Evolutionary conservation across 257 asterid species (phyloP).

Genomic region (Solanum lycopersicoides): DNA sequence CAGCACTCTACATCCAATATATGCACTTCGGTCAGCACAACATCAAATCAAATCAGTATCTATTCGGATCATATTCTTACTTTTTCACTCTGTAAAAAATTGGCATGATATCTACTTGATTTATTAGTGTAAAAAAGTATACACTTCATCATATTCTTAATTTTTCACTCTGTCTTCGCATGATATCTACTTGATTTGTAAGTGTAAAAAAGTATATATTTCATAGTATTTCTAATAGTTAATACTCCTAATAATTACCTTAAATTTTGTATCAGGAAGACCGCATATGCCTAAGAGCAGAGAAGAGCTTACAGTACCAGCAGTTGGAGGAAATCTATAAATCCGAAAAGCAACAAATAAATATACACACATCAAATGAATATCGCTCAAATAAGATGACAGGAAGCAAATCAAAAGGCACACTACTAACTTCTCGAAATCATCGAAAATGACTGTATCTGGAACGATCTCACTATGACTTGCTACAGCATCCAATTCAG

Average conservation of each 20-base stretch:
- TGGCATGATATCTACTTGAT: neutral
- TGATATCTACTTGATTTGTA: neutral
- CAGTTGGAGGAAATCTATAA: slow-evolving; percentile 91
- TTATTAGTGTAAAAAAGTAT: neutral
- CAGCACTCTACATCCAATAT: slow-evolving; percentile 49
- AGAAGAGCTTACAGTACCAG: slow-evolving; percentile 96
- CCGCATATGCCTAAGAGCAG: slow-evolving; percentile 80
- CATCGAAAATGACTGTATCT: slow-evolving; percentile 91
- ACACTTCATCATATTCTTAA: neutral
- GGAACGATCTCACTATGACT: slow-evolving; percentile 89
- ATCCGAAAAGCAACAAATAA: neutral
- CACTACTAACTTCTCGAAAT: slow-evolving; percentile 64
- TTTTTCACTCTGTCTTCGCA: neutral
- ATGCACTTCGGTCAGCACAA: neutral
- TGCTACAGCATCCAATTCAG: slow-evolving; percentile 79
- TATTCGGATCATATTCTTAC: neutral
- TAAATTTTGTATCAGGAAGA: slow-evolving; percentile 86
- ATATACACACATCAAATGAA: neutral
- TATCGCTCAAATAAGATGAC: neutral
- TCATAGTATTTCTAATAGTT: neutral
- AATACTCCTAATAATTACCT: slow-evolving; percentile 28
- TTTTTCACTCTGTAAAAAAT: neutral
- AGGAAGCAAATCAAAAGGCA: neutral
- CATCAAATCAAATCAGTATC: neutral
- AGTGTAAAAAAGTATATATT: neutral